phyloP scores from a whole-genome alignment of 2,329 filamentous ascomycete genomes.

The Talaromyces sp. region DNA sequence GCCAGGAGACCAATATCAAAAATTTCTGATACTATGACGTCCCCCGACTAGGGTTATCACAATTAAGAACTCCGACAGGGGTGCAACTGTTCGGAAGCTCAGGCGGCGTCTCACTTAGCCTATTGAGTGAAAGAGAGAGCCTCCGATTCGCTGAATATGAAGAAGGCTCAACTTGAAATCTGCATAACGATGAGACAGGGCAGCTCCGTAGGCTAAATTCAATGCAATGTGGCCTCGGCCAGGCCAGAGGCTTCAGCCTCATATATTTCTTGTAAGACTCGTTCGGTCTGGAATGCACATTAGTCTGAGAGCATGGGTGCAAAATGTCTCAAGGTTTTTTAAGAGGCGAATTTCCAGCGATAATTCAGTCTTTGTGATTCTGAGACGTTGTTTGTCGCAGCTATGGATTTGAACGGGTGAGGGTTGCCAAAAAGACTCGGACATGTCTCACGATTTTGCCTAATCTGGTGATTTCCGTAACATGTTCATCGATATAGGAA shows the following conservation, averaged over 20 bases:
- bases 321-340: not conserved
- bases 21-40: not conserved
- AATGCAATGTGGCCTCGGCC: not conserved
- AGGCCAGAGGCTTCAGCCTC: not conserved
- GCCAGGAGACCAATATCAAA: not conserved
- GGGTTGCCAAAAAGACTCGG: not conserved
- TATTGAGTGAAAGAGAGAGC: not conserved
- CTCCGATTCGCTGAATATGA: not conserved
- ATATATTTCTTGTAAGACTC: not conserved
- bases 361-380: not conserved
- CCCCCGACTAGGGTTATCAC: not conserved
- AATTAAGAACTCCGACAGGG: not conserved
- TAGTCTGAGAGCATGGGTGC: not conserved
- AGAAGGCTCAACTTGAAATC: not conserved
- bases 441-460: not conserved
- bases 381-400: slow-evolving; percentile 7
- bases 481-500: not conserved
- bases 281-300: too few relatives aligned
- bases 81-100: not conserved
- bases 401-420: not conserved
- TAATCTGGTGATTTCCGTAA: not conserved
- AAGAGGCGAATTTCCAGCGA: not conserved
- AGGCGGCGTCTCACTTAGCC: not conserved
- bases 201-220: not conserved
- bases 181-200: not conserved